Conservation (phyloP, 257 asterid species). For the Leptodermis oblonga region DNA sequence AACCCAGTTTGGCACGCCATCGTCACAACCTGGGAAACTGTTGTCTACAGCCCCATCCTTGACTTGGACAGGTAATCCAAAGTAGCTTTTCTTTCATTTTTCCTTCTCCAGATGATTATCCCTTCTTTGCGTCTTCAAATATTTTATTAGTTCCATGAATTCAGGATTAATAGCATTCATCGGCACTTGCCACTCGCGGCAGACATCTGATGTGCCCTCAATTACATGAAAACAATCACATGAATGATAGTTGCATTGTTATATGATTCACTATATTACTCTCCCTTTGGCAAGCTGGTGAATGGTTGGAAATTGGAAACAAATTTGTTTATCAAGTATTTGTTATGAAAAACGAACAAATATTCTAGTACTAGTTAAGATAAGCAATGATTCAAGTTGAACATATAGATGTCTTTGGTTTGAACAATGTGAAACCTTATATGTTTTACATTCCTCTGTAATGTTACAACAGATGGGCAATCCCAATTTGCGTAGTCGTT, state of each 20-base stretch:
- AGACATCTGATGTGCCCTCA: background rate
- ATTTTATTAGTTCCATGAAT: background rate
- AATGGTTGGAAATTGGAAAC: background rate
- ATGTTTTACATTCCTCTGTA: background rate
- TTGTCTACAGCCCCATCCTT: conserved; percentile 89
- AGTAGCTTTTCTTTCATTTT: background rate
- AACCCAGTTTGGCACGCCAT: conserved; percentile 88
- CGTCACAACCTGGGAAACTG: conserved; percentile 81
- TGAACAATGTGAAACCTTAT: background rate
- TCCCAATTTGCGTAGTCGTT: conserved; percentile 51
- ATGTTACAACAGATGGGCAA: conserved; percentile 78
- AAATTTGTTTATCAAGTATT: background rate
- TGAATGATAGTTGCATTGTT: background rate
- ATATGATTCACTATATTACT: background rate
- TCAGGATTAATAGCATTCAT: background rate
- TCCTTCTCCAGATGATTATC: background rate
- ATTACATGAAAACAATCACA: background rate
- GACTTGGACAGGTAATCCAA: conserved; percentile 82
- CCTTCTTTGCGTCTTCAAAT: background rate
- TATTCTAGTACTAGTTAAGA: background rate
- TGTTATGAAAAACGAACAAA: too few relatives aligned
- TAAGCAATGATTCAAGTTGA: background rate
- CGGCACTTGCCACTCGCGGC: background rate
- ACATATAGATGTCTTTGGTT: background rate
- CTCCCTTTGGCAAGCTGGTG: background rate